Percentiles rank a stretch among this genome's conserved stretches.
phyloP scores from a whole-genome alignment of 2,329 filamentous ascomycete genomes.

The Stagonosporopsis vannaccii region DNA sequence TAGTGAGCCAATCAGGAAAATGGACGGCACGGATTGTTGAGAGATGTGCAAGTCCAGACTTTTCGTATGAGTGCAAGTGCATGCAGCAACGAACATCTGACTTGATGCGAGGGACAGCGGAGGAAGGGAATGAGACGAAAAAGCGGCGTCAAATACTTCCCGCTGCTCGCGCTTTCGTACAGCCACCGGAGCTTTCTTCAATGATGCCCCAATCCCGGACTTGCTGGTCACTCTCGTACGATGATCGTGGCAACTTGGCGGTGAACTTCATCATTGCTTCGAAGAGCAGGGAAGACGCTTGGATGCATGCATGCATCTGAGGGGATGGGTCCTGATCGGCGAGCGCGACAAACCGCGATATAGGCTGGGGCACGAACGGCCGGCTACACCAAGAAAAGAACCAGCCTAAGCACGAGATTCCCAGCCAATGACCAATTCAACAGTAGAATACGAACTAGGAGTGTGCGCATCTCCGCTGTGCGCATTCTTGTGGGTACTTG shows the following conservation, averaged over 20 bases:
- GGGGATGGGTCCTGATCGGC: slow-evolving; percentile 14
- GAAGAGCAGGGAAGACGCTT: not conserved
- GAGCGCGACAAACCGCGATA: slow-evolving; percentile 35
- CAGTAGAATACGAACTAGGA: slow-evolving; percentile 19
- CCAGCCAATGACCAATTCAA: slow-evolving; percentile 6
- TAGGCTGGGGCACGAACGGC: slow-evolving; percentile 21
- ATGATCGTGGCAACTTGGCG: slow-evolving; percentile 4
- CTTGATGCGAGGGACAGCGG: slow-evolving; percentile 26
- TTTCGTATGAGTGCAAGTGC: slow-evolving; percentile 23
- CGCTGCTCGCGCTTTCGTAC: slow-evolving; percentile 8
- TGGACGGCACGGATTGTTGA: slow-evolving; percentile 34
- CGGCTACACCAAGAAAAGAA: slow-evolving; percentile 22
- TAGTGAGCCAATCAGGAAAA: slow-evolving; percentile 36
- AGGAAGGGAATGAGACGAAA: slow-evolving; percentile 21
- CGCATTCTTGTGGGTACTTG: slow-evolving; percentile 13
- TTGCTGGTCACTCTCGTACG: slow-evolving; percentile 12
- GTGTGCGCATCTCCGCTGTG: slow-evolving; percentile 29
- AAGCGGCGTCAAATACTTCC: slow-evolving; percentile 20
- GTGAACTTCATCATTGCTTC: slow-evolving; percentile 1
- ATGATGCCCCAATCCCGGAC: not conserved
- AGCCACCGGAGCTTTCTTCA: slow-evolving; percentile 7
- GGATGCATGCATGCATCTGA: slow-evolving; percentile 7
- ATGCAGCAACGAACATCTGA: slow-evolving; percentile 45
- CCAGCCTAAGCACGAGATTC: slow-evolving; percentile 20
- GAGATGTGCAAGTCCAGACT: slow-evolving; percentile 36